These are phyloP conservation scores for Exserohilum turcica DNA, from an alignment of 2,329 filamentous ascomycete genomes.

Conservation along the genomic window DNA sequence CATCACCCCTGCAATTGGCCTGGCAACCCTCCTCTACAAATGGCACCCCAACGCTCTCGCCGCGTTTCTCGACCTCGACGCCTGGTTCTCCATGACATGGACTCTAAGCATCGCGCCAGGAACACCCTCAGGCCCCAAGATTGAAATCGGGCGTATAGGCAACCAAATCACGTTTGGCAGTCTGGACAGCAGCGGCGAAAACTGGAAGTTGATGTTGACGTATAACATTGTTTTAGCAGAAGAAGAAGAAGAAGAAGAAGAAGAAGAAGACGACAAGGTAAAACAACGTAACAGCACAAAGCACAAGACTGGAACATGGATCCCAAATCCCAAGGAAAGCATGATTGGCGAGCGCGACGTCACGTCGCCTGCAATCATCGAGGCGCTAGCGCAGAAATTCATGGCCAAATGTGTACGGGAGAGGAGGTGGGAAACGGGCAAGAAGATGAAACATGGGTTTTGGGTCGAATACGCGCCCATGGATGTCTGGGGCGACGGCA, in stretches of 20 bases:
- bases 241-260: conserved; percentile 4
- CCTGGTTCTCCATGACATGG: conserved; percentile 35
- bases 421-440: conserved; percentile 24
- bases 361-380: conserved; percentile 14
- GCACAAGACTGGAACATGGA: conserved; percentile 19
- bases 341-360: conserved; percentile 26
- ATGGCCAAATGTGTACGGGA: conserved; percentile 1
- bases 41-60: conserved; percentile 25
- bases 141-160: conserved; percentile 31
- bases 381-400: conserved; percentile 8
- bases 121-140: conserved; percentile 13
- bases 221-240: conserved; percentile 21
- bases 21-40: conserved; percentile 27
- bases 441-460: conserved; percentile 23
- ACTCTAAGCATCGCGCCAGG: conserved; percentile 12
- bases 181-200: conserved; percentile 21
- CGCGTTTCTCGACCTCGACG: conserved; percentile 30
- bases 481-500: conserved; percentile 34
- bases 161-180: conserved; percentile 32
- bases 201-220: conserved; percentile 28
- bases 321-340: conserved; percentile 27
- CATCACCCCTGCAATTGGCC: conserved; percentile 15
- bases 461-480: conserved; percentile 33
- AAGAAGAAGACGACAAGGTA: not conserved
- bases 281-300: not conserved